Evolutionary conservation across 1,284 basidiomycete species (phyloP), one percentile per base, ranked within the genome.

Genomic region (Marasmius fiardii): DNA sequence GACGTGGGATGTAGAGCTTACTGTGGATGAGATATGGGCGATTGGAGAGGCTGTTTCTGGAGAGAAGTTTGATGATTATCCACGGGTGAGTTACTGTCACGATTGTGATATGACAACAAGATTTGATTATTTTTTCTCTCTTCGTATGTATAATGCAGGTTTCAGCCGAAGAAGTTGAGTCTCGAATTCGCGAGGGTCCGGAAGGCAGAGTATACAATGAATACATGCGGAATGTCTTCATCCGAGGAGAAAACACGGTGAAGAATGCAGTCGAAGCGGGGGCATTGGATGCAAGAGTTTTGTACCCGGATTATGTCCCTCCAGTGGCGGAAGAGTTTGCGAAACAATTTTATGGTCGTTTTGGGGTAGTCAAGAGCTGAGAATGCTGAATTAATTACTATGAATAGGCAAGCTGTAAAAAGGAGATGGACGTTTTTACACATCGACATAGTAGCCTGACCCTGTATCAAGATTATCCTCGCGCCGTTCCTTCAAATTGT

Each of bases 21-120:
- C 53, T 20, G 33, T 43, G 18, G 47, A 41, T 3, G 53, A 55
- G 28, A 10, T 23, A 20, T 54, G 52, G 52, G 44, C 12, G 26
- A 6, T 54, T 23, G 52, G 20, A 18, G 24, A 5, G 43, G 34
- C 24, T 16, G 44, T 54, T 24, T 47, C 52, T 33, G 52, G 52
- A 21, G 52, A 54, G 26, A 48, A 54, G 48, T 48, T 55, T 26
- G 24, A 28, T n/a, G 53, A 50, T 26, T 55, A 51, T 51, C 47
- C 31, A 6, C 51, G 20, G 39, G 47, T 39, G 33, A 16, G 33
- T 53, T n/a, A n/a, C n/a, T n/a, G n/a, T n/a, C n/a, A n/a, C n/a
- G n/a, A n/a, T 41, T 41, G 7, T 41, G n/a, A 16, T 41, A 7
- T n/a, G 14, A 11, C 23, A 6, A 31, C 23, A 7, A 18, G 21